A percentile compares a stretch with the other conserved stretches of the same genome.
Conservation (phyloP, 129 eudicot species). For the Artemisia argyi region DNA sequence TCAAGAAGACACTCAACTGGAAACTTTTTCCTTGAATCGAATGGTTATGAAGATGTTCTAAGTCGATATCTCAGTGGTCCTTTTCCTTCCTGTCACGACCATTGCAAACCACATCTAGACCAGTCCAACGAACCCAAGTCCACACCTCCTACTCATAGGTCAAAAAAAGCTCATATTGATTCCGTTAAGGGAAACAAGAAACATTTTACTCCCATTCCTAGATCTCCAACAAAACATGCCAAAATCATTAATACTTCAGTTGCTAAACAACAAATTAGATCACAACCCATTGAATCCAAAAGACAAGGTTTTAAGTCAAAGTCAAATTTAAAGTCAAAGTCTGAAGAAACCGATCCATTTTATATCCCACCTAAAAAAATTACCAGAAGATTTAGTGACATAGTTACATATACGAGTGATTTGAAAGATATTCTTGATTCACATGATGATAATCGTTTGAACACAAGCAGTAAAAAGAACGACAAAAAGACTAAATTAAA, state of each 20-base stretch:
- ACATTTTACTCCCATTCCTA: constrained; percentile 22
- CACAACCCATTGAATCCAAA: constrained; percentile 11
- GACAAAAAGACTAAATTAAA: constrained; percentile 19
- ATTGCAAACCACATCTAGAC: constrained; percentile 23
- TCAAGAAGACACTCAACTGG: constrained; percentile 44
- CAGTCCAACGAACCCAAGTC: constrained; percentile 11
- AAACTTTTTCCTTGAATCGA: constrained; percentile 21
- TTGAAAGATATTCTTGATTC: constrained; percentile 17
- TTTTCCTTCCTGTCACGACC: constrained; percentile 24
- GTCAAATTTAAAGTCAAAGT: constrained; percentile 27
- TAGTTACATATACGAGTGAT: constrained; percentile 22
- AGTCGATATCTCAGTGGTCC: constrained; percentile 29
- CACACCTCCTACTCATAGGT: constrained; percentile 6
- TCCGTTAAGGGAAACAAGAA: constrained; percentile 21
- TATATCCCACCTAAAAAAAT: constrained; percentile 24
- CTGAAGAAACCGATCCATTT: constrained; percentile 20
- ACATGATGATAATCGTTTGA: constrained; percentile 7
- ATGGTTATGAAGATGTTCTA: constrained; percentile 22
- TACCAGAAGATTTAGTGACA: constrained; percentile 38
- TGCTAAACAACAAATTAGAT: constrained; percentile 20
- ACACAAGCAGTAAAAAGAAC: constrained; percentile 14
- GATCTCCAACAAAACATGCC: constrained; percentile 27
- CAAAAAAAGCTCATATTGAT: constrained; percentile 8
- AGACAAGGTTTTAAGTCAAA: constrained; percentile 24
- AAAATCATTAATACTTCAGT: constrained; percentile 13